phyloP scores from a whole-genome alignment of 2,329 filamentous ascomycete species.

The Lizonia empirigonia region DNA sequence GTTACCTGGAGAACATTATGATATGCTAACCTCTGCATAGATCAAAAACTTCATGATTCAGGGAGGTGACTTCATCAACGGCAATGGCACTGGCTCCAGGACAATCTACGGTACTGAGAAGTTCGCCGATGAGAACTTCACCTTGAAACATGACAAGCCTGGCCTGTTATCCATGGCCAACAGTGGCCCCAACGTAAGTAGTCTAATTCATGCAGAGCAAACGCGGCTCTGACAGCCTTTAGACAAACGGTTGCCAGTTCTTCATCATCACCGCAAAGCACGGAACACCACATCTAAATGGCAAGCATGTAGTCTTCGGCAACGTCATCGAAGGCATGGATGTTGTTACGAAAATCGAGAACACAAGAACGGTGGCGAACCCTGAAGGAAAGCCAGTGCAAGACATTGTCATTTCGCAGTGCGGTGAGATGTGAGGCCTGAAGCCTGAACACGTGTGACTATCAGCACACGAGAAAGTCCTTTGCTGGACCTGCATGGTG shows the following conservation, averaged over 20 bases:
- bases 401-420: constrained; percentile 83
- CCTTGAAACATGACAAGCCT: constrained; percentile 74
- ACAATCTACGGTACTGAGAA: constrained; percentile 84
- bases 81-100: constrained; percentile 86
- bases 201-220: constrained; percentile 56
- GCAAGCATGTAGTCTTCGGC: constrained; percentile 95
- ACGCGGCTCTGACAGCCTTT: constrained; percentile 1
- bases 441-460: not conserved
- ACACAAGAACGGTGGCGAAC: constrained; percentile 69
- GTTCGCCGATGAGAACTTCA: constrained; percentile 92
- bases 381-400: constrained; percentile 80
- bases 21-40: constrained; percentile 53
- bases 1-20: not conserved
- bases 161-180: constrained; percentile 88
- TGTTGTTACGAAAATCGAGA: constrained; percentile 89
- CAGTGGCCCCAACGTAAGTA: constrained; percentile 43
- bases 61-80: constrained; percentile 92
- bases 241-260: constrained; percentile 88
- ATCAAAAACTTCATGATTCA: constrained; percentile 98
- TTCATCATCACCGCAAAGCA: constrained; percentile 82
- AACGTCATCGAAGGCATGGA: constrained; percentile 89
- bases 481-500: not conserved
- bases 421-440: constrained; percentile 80
- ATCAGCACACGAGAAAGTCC: not conserved
- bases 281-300: constrained; percentile 83